Evolutionary conservation across 441 rosid genomes (phyloP).

Genomic region (Theobroma grandiflorum): DNA sequence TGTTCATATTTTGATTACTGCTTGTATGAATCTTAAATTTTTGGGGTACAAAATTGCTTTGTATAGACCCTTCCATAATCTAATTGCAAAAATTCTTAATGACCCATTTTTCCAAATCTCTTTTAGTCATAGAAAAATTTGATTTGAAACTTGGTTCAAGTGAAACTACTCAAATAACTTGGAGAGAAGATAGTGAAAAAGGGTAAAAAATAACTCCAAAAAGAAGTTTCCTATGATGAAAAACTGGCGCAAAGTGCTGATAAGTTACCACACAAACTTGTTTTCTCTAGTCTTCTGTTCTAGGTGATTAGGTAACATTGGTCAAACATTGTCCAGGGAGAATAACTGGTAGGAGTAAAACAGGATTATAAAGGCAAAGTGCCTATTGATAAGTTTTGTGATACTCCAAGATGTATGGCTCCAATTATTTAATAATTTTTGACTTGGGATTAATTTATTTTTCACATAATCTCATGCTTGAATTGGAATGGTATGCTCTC

Average conservation of each 20-base stretch:
- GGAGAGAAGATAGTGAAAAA: no score
- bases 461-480: not conserved
- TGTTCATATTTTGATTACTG: not conserved
- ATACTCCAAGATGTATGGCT: not conserved
- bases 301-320: not conserved
- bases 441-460: not conserved
- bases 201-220: no score
- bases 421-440: not conserved
- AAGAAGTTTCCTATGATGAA: no score
- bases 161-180: no score
- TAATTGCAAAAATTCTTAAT: not conserved
- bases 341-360: not conserved
- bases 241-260: no score
- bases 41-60: not conserved
- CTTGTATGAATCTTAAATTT: not conserved
- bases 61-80: not conserved
- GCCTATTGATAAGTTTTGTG: not conserved
- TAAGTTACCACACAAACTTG: no score
- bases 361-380: not conserved
- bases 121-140: no score
- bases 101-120: no score
- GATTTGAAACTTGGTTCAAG: no score
- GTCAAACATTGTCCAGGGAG: not conserved
- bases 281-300: not conserved
- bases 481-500: not conserved